These are phyloP conservation scores for Colletotrichum magnum DNA, from an alignment of 2,329 filamentous ascomycete genomes.

Conservation along the genomic window DNA sequence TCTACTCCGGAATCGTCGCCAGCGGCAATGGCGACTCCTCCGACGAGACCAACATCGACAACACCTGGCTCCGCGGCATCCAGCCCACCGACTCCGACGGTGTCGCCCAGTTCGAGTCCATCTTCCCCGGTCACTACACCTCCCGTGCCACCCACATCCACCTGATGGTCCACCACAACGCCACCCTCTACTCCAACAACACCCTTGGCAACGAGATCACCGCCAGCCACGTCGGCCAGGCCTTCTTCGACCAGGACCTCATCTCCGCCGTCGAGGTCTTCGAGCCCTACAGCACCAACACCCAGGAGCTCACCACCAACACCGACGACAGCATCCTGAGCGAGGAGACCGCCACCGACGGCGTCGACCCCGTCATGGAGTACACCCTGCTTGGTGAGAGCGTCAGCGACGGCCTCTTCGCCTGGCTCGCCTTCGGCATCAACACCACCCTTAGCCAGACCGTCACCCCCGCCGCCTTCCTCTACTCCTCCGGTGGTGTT, in stretches of 20 bases:
- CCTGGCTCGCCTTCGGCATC: constrained; percentile 68
- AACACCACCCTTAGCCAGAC: constrained; percentile 49
- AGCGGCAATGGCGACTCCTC: constrained; percentile 52
- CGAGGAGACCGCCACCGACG: constrained; percentile 60
- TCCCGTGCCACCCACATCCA: constrained; percentile 59
- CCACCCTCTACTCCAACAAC: constrained; percentile 49
- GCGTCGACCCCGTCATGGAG: constrained; percentile 71
- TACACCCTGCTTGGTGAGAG: constrained; percentile 69
- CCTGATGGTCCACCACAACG: constrained; percentile 51
- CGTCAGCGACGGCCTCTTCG: constrained; percentile 65
- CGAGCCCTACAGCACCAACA: constrained; percentile 61
- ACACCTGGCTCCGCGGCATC: constrained; percentile 56
- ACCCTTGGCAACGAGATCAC: constrained; percentile 57
- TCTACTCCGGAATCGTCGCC: constrained; percentile 58
- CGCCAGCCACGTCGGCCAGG: constrained; percentile 72
- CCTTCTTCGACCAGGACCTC: constrained; percentile 72
- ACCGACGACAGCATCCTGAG: constrained; percentile 63
- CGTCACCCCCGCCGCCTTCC: constrained; percentile 50
- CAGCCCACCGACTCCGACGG: constrained; percentile 57
- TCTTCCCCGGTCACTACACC: constrained; percentile 60
- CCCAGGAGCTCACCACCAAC: constrained; percentile 62
- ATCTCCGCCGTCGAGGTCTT: constrained; percentile 62
- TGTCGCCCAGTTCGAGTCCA: constrained; percentile 56
- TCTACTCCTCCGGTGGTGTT: constrained; percentile 51
- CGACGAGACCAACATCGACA: constrained; percentile 49